Evolutionary conservation across 2,329 filamentous ascomycete species (phyloP), one percentile per base, ranked within the genome.

Genomic region (Dothideomycetes sp.): DNA sequence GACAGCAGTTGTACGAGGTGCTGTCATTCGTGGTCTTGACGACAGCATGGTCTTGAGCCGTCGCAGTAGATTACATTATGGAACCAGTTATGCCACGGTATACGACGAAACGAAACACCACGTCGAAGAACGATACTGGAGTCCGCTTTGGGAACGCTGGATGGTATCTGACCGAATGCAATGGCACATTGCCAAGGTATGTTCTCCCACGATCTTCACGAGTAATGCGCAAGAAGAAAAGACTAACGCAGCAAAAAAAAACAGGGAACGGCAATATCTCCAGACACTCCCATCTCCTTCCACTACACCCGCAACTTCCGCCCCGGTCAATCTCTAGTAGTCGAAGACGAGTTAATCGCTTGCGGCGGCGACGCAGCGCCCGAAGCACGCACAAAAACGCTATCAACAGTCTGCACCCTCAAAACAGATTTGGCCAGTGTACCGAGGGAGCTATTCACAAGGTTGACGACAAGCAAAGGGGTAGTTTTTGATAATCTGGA

Each of bases 281-380:
- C 83, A n/a, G 66, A 77, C 1, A 70, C 74, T 1, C 83, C 84
- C 0, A 80, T 88, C 44, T 82, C 81, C 2, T 88, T 89, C 62
- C 83, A 88, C 65, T 89, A 88, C 63, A 88, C 84, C 3, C 79
- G 84, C 46, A 89, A 88, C 60, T 89, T 89, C 64, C 76, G 82
- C 1, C 82, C 82, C 0, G 80, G 81, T 0, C 84, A 88, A 60
- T 83, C 28, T 8, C 41, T 44, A 0, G 62, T 85, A 4, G 84
- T 89, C 5, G 83, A 84, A 37, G 84, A 89, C 59, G 83, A 89
- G 52, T 65, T 89, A 25, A 84, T 88, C 45, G 82, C 80, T 4
- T 85, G 80, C 51, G 81, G 84, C 43, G 71, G 74, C 3, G 82
- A 87, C 47, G 69, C 70, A 38, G 79, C 78, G 5, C 82, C 78